Evolutionary conservation across 2,329 filamentous ascomycete genomes (phyloP).

Genomic region (Septoria petroselini): DNA sequence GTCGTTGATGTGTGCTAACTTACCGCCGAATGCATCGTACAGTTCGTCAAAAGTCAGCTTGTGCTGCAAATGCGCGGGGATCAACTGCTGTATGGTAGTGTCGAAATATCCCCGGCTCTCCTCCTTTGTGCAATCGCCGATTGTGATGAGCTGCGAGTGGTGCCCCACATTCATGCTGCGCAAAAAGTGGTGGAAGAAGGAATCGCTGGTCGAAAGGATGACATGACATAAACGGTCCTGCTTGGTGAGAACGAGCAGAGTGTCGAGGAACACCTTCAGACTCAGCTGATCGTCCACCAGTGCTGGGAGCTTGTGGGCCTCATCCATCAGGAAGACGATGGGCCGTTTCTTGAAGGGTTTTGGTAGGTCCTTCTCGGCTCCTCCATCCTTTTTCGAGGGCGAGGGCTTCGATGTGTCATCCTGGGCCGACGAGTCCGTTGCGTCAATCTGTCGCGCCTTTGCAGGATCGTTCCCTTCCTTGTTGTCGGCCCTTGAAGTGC

Average conservation of each 20-base stretch:
- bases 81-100: conserved; percentile 12
- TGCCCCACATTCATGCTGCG: conserved; percentile 25
- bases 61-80: conserved; percentile 15
- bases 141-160: conserved; percentile 22
- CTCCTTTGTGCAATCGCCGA: conserved; percentile 22
- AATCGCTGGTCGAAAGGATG: conserved; percentile 23
- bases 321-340: conserved; percentile 22
- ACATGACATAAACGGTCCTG: conserved; percentile 25
- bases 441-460: conserved; percentile 9
- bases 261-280: conserved; percentile 25
- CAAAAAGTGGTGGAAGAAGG: conserved; percentile 26
- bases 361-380: conserved; percentile 2
- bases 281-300: conserved; percentile 20
- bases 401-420: neutral
- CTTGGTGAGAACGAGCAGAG: conserved; percentile 23
- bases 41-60: conserved; percentile 21
- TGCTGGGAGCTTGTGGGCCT: conserved; percentile 23
- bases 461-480: neutral
- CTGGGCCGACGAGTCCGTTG: conserved; percentile 1
- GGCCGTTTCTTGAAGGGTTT: conserved; percentile 20
- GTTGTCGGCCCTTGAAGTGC: no score
- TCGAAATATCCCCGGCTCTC: conserved; percentile 19
- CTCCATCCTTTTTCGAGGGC: neutral
- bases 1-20: conserved; percentile 23
- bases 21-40: conserved; percentile 24